Base-by-base conservation (phyloP, 2,329 filamentous ascomycete genomes). In the Helotiales sp. region DNA sequence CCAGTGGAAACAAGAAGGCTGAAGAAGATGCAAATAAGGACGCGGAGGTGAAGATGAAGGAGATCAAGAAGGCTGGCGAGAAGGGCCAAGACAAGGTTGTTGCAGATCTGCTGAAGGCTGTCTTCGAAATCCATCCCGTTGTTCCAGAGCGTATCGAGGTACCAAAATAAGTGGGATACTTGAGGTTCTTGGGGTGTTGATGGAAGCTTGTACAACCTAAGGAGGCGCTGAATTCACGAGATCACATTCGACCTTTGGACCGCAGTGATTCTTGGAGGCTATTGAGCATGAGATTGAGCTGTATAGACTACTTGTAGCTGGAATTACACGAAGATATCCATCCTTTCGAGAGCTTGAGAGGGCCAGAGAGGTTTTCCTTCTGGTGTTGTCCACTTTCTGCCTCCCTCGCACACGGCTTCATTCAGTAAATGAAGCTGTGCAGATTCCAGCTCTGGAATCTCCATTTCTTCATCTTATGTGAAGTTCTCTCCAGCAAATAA, bases 1-100 rank as follows among this genome's bases (percentile, higher is more conserved):
- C 90, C 69, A 90, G 90, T 75, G 93, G 93, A 70, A 97, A 97
- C 82, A 85, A 89, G 75, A 84, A 87, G 67, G 89, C 89, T 63
- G 89, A 93, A 73, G 84, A 86, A 62, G 86, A 92, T 69, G 90
- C 91, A 65, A 85, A 86, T 75, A 88, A 87, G 76, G 90, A 93
- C 64, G 90, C 90, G 53, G 90, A 96, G 61, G 80, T 75, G 68
- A 87, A 96, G 77, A 86, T 98, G 68, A 82, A 87, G 74, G 86
- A 90, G 74, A 98, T 98, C 73, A 83, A 90, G 73, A 81, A 81
- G 55, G 86, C 91, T 31, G 93, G 93, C 61, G 84, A 89, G 75
- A 89, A 92, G 80, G 85, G 85, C 64, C 90, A 92, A 71, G 81
- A 83, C 64, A 83, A 89, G 72, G 93, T 99, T 17, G 81, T 97